Conservation (phyloP, 768 basidiomycete genomes). For the Amanita phalloides region DNA sequence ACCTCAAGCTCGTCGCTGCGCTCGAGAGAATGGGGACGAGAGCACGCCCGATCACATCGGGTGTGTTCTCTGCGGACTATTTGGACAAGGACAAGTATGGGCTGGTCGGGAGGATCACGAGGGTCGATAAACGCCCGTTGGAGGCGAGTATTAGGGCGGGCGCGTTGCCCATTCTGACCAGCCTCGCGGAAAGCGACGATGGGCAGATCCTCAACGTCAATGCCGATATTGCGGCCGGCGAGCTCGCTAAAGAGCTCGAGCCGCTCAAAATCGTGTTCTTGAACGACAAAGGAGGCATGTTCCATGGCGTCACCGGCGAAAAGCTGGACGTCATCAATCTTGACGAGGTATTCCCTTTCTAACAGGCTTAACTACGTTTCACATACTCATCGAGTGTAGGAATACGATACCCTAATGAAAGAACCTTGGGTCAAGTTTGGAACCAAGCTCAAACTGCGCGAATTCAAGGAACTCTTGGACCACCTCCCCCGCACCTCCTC, state of each 20-base stretch:
- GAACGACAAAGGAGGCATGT: slow-evolving; percentile 97
- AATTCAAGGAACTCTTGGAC: slow-evolving; percentile 98
- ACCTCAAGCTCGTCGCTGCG: slow-evolving; percentile 86
- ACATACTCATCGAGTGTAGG: slow-evolving; percentile 31
- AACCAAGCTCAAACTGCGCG: slow-evolving; percentile 96
- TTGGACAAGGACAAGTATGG: slow-evolving; percentile 93
- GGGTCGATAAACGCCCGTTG: slow-evolving; percentile 90
- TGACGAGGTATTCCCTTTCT: slow-evolving; percentile 59
- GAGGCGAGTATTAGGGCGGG: slow-evolving; percentile 96
- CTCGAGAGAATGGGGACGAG: slow-evolving; percentile 93
- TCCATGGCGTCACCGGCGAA: slow-evolving; percentile 95
- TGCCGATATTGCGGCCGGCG: slow-evolving; percentile 96
- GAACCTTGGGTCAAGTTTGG: slow-evolving; percentile 99
- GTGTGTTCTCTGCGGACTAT: slow-evolving; percentile 95
- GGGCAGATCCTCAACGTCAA: slow-evolving; percentile 99
- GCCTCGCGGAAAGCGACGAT: slow-evolving; percentile 86
- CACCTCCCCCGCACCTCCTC: slow-evolving; percentile 97
- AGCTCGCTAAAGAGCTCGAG: slow-evolving; percentile 95
- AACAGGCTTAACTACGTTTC: not conserved
- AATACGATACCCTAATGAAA: slow-evolving; percentile 94
- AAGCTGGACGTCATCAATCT: slow-evolving; percentile 95
- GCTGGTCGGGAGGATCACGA: slow-evolving; percentile 91
- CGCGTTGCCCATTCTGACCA: slow-evolving; percentile 91
- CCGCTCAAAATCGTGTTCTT: slow-evolving; percentile 98
- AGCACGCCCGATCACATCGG: slow-evolving; percentile 94